phyloP scores from a whole-genome alignment of 2,329 filamentous ascomycete genomes.

The Ophiocordyceps unilateralis region DNA sequence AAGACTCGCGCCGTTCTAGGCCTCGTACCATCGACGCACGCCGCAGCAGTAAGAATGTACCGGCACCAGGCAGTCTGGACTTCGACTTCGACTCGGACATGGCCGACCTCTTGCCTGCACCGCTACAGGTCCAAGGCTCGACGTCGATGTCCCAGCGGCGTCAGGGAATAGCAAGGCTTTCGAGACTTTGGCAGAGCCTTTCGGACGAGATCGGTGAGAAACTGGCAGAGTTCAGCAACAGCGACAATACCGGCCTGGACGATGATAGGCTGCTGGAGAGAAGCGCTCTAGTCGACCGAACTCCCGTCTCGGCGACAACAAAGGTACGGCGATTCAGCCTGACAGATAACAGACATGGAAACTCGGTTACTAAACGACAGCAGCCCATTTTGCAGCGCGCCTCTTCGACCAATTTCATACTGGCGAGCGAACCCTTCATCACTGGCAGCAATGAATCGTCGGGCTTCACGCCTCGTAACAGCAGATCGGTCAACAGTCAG shows the following conservation, averaged over 20 bases:
- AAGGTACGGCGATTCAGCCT: constrained; percentile 1
- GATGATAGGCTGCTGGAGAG: neutral
- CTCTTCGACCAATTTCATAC: neutral
- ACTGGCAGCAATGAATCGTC: neutral
- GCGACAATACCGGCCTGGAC: neutral
- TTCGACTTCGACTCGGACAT: neutral
- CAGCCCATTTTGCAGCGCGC: neutral
- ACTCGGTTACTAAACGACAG: neutral
- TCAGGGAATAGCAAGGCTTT: no score
- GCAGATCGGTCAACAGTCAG: neutral
- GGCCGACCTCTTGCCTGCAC: constrained; percentile 9
- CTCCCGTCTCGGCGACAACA: neutral
- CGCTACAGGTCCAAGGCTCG: constrained; percentile 7
- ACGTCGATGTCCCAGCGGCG: no score
- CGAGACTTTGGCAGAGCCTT: constrained; percentile 2
- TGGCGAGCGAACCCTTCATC: neutral
- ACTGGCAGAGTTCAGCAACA: neutral
- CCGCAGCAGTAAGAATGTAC: neutral
- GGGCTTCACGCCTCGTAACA: neutral
- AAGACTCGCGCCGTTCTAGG: neutral
- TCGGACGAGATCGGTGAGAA: constrained; percentile 1
- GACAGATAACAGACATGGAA: neutral
- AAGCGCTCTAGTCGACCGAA: neutral
- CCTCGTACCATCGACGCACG: neutral
- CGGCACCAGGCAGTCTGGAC: neutral